phyloP scores from a whole-genome alignment of 208 protist species.

The Dictyostelium gargantuum region DNA sequence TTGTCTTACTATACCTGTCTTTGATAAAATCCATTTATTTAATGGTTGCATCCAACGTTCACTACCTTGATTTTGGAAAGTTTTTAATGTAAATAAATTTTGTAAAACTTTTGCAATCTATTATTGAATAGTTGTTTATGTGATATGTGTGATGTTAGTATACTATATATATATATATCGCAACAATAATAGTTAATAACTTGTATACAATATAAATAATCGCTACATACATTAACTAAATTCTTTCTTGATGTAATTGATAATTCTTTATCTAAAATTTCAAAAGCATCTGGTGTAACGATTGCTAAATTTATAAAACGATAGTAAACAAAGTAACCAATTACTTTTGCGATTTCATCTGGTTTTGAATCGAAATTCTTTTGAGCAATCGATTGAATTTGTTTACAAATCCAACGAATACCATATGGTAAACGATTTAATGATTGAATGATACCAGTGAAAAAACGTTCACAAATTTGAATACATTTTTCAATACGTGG shows the following conservation, averaged over 20 bases:
- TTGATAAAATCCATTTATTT: slow-evolving; percentile 81
- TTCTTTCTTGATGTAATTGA: slow-evolving; percentile 60
- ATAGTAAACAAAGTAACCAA: slow-evolving; percentile 86
- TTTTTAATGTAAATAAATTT: slow-evolving; percentile 72
- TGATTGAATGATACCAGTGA: slow-evolving; percentile 77
- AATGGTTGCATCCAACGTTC: slow-evolving; percentile 78
- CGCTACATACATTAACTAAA: slow-evolving; percentile 65
- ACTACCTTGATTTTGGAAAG: slow-evolving; percentile 71
- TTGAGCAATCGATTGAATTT: slow-evolving; percentile 32
- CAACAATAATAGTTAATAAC: slow-evolving; percentile 68
- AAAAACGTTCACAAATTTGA: slow-evolving; percentile 69
- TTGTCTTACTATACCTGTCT: slow-evolving; percentile 62
- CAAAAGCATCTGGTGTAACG: slow-evolving; percentile 84
- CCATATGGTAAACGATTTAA: slow-evolving; percentile 83
- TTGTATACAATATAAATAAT: too few species aligned
- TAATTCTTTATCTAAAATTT: slow-evolving; percentile 78
- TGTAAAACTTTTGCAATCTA: slow-evolving; percentile 79
- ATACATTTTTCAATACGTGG: slow-evolving; percentile 48
- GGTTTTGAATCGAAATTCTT: slow-evolving; percentile 38
- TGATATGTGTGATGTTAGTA: too few species aligned
- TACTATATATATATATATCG: too few species aligned
- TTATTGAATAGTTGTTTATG: slow-evolving; percentile 73
- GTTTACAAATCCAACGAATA: slow-evolving; percentile 83
- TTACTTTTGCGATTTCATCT: slow-evolving; percentile 73
- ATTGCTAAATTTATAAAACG: slow-evolving; percentile 87